Evolutionary conservation across 352 stramenopile species (phyloP), one percentile per base, ranked within the genome.

Genomic region (Blastocystis sp.): DNA sequence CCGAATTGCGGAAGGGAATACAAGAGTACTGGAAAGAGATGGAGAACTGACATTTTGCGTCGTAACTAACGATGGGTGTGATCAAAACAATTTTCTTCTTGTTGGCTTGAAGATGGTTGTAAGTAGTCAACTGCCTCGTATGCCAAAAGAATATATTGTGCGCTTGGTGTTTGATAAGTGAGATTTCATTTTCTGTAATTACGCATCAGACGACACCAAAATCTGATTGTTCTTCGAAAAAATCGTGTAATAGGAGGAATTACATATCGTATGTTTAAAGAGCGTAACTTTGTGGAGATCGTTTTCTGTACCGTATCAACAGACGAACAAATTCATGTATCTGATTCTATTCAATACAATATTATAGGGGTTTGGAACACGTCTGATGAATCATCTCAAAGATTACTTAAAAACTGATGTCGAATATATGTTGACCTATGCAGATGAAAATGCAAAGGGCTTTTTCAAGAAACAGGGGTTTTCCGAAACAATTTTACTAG

Each of bases 361-460:
- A 63, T 91, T 93, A 11, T 79, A 92, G 90, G 97, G 97, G 34
- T 98, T 98, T 91, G 97, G 97, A 69, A 99, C 96, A 34, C 95
- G 96, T 16, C 90, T 99, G 56, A 99, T 99, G 97, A 99, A 99
- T 93, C 94, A 99, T 87, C 88, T 99, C 45, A 99, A 99, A 92
- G 94, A 98, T 91, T 96, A 97, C 90, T 95, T 96, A 20, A 96
- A 98, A 88, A 93, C 91, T 8, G n/a, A 37, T 62, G 66, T 89
- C 5, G 41, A 69, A 45, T 89, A 76, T 43, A 79, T 89, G 66
- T 43, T 89, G 4, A 89, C 78, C 9, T 89, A 89, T 65, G 78
- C 78, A n/a, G 78, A 89, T 65, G 78, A 89, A 43, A 89, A 89
- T 62, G 78, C 78, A 54, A 76, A 79, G 24, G 78, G 78, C 16